phyloP scores from a whole-genome alignment of 2,329 filamentous ascomycete species.

The Lasiodiplodia theobromae region DNA sequence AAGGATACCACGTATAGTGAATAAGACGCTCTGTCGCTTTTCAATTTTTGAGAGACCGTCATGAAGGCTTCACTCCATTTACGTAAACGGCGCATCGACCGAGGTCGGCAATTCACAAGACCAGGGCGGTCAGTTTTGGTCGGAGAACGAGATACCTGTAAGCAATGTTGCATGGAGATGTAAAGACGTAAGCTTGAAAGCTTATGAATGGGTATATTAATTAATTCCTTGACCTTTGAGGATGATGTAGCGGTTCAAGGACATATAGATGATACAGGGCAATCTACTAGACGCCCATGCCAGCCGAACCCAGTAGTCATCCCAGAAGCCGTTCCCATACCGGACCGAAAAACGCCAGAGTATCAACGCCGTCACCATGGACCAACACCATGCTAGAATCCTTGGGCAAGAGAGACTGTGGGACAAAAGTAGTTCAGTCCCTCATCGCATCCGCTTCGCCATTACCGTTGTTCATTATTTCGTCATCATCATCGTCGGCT shows the following conservation, averaged over 20 bases:
- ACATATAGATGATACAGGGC: conserved; percentile 14
- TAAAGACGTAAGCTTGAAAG: neutral
- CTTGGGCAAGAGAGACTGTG: neutral
- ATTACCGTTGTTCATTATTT: conserved; percentile 39
- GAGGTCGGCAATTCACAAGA: no score
- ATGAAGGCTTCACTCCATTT: neutral
- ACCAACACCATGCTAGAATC: conserved; percentile 20
- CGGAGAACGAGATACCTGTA: no score
- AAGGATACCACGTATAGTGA: conserved; percentile 11
- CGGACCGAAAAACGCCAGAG: neutral
- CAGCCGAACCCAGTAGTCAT: neutral
- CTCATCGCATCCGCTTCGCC: conserved; percentile 47
- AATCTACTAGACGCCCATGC: neutral
- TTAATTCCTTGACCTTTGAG: conserved; percentile 22
- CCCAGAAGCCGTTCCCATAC: neutral
- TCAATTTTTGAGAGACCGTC: neutral
- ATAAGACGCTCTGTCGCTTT: neutral
- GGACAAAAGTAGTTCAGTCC: conserved; percentile 1
- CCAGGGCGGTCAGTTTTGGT: no score
- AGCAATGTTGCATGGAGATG: neutral
- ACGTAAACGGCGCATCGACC: neutral
- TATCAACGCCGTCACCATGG: neutral
- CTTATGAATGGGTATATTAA: conserved; percentile 23
- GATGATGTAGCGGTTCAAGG: conserved; percentile 3
- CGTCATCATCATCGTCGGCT: conserved; percentile 33